Percentiles rank a stretch among this genome's conserved stretches.
Evolutionary conservation across 192 early-diverging fungal species (phyloP).

Genomic region (Entomortierella parvispora): DNA sequence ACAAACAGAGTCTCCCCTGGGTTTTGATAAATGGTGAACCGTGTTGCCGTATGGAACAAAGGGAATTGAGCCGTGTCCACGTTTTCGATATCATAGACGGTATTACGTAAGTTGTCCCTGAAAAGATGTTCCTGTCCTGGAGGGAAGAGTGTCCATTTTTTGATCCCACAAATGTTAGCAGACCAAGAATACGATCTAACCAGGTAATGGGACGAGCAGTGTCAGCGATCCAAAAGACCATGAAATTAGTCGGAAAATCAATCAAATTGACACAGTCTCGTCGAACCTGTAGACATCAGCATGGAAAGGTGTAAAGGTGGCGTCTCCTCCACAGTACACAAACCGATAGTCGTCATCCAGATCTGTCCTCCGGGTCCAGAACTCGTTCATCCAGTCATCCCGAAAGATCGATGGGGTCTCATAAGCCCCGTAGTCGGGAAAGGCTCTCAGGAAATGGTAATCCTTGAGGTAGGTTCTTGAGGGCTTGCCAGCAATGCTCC

Average conservation of each 20-base stretch:
- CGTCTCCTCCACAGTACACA: conserved; percentile 74
- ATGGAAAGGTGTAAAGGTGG: conserved; percentile 80
- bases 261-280: too few species aligned
- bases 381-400: conserved; percentile 80
- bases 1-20: conserved; percentile 79
- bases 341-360: conserved; percentile 76
- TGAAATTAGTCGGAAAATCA: neutral
- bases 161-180: conserved; percentile 76
- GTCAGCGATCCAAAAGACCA: neutral
- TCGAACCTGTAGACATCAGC: conserved; percentile 80
- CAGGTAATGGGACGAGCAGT: neutral
- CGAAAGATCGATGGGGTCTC: conserved; percentile 60
- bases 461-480: conserved; percentile 71
- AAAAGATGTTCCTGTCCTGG: conserved; percentile 72
- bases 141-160: conserved; percentile 75
- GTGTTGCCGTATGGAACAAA: conserved; percentile 54
- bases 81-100: conserved; percentile 65
- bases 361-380: conserved; percentile 53
- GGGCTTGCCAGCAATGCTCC: neutral
- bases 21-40: conserved; percentile 63
- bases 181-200: conserved; percentile 79
- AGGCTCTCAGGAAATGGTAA: conserved; percentile 70
- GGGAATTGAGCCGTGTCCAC: conserved; percentile 61
- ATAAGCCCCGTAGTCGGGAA: conserved; percentile 54
- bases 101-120: conserved; percentile 62